Percentiles rank a stretch among this genome's conserved stretches.
These are phyloP conservation scores for Hagleromyces aurorensis DNA, from an alignment of 805 yeast species.

Conservation along the genomic window DNA sequence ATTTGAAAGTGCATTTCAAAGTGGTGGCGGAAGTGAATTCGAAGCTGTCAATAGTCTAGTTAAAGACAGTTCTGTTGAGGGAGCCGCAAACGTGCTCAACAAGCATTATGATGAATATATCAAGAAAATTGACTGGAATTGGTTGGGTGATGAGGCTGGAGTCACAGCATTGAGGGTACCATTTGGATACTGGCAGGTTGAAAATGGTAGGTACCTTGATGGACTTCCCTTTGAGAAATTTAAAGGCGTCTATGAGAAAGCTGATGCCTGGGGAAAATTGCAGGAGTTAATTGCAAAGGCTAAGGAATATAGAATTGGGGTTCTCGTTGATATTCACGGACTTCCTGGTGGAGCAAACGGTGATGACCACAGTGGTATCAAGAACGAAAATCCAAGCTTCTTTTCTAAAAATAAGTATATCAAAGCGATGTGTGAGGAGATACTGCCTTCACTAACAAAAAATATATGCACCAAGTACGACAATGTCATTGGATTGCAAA, in stretches of 20 bases:
- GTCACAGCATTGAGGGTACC: constrained; percentile 84
- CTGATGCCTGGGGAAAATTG: constrained; percentile 55
- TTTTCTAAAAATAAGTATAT: constrained; percentile 36
- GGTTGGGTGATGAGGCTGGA: constrained; percentile 50
- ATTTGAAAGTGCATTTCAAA: constrained; percentile 51
- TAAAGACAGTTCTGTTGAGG: constrained; percentile 43
- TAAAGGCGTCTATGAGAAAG: constrained; percentile 51
- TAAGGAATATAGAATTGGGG: constrained; percentile 51
- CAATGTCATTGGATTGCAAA: constrained; percentile 74
- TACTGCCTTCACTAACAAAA: constrained; percentile 51
- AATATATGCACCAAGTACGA: constrained; percentile 47
- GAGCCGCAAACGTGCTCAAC: constrained; percentile 46
- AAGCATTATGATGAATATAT: constrained; percentile 60
- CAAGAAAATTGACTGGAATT: constrained; percentile 68
- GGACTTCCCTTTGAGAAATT: constrained; percentile 57
- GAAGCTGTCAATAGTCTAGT: constrained; percentile 55
- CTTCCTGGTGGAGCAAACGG: constrained; percentile 90
- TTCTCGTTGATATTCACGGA: constrained; percentile 80
- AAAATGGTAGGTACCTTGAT: constrained; percentile 44
- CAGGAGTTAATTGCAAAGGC: constrained; percentile 56
- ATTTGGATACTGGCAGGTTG: constrained; percentile 85
- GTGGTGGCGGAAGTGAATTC: constrained; percentile 57
- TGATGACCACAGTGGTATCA: constrained; percentile 75
- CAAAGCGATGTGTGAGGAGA: constrained; percentile 39
- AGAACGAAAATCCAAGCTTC: constrained; percentile 18